phyloP scores from a whole-genome alignment of 169 alveolate species.

The Plasmodium billcollinsi region DNA sequence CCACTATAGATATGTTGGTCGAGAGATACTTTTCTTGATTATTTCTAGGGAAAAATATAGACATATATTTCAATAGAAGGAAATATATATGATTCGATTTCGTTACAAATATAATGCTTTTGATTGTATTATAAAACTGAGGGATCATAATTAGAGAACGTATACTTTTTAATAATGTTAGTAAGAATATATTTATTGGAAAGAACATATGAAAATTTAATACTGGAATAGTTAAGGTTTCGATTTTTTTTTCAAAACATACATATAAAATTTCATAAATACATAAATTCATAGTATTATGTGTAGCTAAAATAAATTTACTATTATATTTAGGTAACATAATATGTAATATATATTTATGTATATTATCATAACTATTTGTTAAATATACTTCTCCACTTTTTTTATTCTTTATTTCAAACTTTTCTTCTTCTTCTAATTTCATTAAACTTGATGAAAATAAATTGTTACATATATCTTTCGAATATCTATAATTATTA shows the following conservation, averaged over 20 bases:
- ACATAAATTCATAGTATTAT: constrained; percentile 68
- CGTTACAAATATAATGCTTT: constrained; percentile 25
- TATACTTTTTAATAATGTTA: constrained; percentile 28
- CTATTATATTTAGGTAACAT: constrained; percentile 65
- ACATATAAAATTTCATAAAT: constrained; percentile 31
- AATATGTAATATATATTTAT: constrained; percentile 43
- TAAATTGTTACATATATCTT: constrained; percentile 32
- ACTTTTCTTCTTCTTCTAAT: constrained; percentile 50
- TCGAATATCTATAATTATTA: constrained; percentile 31
- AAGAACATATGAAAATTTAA: constrained; percentile 34
- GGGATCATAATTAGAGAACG: constrained; percentile 49
- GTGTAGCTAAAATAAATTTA: constrained; percentile 53
- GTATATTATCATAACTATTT: constrained; percentile 50
- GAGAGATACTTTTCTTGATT: constrained; percentile 32
- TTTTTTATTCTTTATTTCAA: constrained; percentile 32
- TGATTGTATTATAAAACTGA: constrained; percentile 29
- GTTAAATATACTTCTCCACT: constrained; percentile 62
- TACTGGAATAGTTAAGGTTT: constrained; percentile 47
- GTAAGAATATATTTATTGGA: constrained; percentile 39
- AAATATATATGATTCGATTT: constrained; percentile 44
- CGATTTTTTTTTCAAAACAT: constrained; percentile 43
- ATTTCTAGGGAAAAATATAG: constrained; percentile 43
- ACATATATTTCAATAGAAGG: constrained; percentile 21
- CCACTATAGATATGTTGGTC: constrained; percentile 29
- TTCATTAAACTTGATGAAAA: constrained; percentile 50